These are phyloP conservation scores for Yarrowia osloensis DNA, from an alignment of 805 yeast genomes.

Conservation along the genomic window DNA sequence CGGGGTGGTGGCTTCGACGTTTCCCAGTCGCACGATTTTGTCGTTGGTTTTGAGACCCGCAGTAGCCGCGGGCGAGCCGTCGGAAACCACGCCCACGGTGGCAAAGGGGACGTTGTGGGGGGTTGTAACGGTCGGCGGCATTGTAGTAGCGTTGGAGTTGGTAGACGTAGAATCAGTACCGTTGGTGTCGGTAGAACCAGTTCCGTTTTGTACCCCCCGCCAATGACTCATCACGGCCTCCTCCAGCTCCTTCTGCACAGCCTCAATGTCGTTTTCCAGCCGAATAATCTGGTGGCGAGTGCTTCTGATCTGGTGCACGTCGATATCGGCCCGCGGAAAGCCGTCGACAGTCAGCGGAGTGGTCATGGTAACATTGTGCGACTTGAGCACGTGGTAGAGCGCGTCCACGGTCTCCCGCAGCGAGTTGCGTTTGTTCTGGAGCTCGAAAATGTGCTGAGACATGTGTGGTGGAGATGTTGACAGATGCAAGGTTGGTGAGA, in stretches of 20 bases:
- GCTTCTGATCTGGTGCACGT: constrained; percentile 66
- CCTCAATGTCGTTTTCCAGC: constrained; percentile 66
- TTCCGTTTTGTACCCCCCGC: too few species aligned
- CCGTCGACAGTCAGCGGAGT: constrained; percentile 74
- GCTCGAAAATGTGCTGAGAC: constrained; percentile 31
- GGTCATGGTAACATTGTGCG: constrained; percentile 59
- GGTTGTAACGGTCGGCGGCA: too few species aligned
- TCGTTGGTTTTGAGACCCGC: constrained; percentile 63
- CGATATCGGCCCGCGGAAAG: constrained; percentile 81
- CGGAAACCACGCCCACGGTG: constrained; percentile 51
- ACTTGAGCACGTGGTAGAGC: constrained; percentile 49
- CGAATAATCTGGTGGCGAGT: constrained; percentile 65
- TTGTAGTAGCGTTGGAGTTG: not conserved
- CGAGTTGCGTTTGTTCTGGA: constrained; percentile 35
- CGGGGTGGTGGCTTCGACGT: constrained; percentile 55
- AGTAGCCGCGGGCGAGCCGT: constrained; percentile 56
- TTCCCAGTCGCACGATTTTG: constrained; percentile 55
- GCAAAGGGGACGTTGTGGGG: constrained; percentile 38
- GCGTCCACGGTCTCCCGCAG: constrained; percentile 49
- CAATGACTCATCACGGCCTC: constrained; percentile 48
- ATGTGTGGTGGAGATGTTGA: not conserved
- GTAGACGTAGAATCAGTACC: not conserved
- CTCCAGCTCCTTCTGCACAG: constrained; percentile 52
- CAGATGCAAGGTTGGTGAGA: too few species aligned
- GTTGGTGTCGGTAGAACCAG: not conserved